Percentiles rank a stretch among this genome's conserved stretches.
phyloP scores from a whole-genome alignment of 306 rosid genomes.

The Cicer cuneatum region DNA sequence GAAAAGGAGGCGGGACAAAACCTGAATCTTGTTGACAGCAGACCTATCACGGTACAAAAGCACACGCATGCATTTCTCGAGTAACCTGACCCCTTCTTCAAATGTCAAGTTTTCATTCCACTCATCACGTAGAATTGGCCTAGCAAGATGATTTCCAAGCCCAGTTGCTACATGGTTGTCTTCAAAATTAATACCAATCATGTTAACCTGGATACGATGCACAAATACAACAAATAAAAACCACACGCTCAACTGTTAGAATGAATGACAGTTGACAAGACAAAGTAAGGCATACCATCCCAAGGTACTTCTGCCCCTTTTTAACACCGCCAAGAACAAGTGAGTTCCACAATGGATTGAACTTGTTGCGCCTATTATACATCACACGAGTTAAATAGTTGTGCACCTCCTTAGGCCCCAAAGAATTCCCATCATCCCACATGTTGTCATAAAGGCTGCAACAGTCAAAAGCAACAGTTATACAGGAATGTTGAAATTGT shows the following conservation, averaged over 20 bases:
- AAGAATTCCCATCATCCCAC: conserved; percentile 60
- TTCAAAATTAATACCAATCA: conserved; percentile 86
- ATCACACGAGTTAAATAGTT: conserved; percentile 54
- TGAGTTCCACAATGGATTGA: conserved; percentile 56
- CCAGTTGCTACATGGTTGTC: conserved; percentile 92
- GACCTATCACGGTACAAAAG: conserved; percentile 94
- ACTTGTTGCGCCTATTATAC: conserved; percentile 59
- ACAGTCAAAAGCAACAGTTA: conserved; percentile 43
- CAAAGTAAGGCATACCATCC: conserved; percentile 57
- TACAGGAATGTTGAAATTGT: conserved; percentile 28
- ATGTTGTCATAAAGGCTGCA: conserved; percentile 83
- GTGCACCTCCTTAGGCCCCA: conserved; percentile 61
- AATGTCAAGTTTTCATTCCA: conserved; percentile 86
- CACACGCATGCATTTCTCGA: conserved; percentile 97
- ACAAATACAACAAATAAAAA: conserved; percentile 23
- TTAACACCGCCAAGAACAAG: conserved; percentile 57
- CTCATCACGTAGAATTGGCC: conserved; percentile 95
- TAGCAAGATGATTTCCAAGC: conserved; percentile 91
- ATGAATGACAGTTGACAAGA: neutral
- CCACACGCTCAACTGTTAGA: conserved; percentile 17
- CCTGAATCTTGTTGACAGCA: conserved; percentile 64
- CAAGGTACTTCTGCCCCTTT: conserved; percentile 54
- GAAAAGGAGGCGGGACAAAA: conserved; percentile 42
- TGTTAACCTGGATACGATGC: conserved; percentile 67
- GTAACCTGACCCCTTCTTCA: conserved; percentile 85